These are phyloP conservation scores for Xylogone sp. DNA, from an alignment of 2,329 filamentous ascomycete species.

Conservation along the genomic window DNA sequence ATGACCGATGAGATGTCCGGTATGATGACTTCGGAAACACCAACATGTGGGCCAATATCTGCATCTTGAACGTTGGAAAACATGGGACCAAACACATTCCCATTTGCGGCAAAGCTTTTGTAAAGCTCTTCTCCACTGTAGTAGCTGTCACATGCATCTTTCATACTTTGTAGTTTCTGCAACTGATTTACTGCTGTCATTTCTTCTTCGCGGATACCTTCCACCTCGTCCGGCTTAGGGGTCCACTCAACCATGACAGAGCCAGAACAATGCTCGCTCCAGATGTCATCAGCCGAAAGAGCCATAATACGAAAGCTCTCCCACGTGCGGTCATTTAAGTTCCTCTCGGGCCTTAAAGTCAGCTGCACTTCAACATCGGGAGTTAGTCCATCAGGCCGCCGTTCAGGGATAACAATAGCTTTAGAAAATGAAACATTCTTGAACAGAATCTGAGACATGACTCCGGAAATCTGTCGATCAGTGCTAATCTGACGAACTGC, in stretches of 20 bases:
- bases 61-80: constrained; percentile 9
- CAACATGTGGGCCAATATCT: constrained; percentile 1
- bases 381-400: background rate
- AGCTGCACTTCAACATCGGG: constrained; percentile 6
- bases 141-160: background rate
- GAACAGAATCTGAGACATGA: constrained; percentile 1
- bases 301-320: constrained; percentile 5
- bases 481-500: constrained; percentile 19
- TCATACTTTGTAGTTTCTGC: constrained; percentile 2
- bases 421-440: constrained; percentile 4
- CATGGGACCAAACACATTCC: constrained; percentile 6
- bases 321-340: constrained; percentile 1
- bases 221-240: constrained; percentile 4
- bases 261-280: constrained; percentile 6
- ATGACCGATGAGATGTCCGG: constrained; percentile 6
- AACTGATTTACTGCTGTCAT: constrained; percentile 1
- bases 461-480: constrained; percentile 4
- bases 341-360: constrained; percentile 3
- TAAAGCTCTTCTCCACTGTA: constrained; percentile 3
- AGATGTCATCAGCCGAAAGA: constrained; percentile 1
- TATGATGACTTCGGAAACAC: constrained; percentile 1
- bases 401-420: constrained; percentile 4
- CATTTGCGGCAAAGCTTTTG: constrained; percentile 1
- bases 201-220: constrained; percentile 5
- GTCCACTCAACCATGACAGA: constrained; percentile 2